Conservation (phyloP, 768 basidiomycete genomes). For the Chiua virens region DNA sequence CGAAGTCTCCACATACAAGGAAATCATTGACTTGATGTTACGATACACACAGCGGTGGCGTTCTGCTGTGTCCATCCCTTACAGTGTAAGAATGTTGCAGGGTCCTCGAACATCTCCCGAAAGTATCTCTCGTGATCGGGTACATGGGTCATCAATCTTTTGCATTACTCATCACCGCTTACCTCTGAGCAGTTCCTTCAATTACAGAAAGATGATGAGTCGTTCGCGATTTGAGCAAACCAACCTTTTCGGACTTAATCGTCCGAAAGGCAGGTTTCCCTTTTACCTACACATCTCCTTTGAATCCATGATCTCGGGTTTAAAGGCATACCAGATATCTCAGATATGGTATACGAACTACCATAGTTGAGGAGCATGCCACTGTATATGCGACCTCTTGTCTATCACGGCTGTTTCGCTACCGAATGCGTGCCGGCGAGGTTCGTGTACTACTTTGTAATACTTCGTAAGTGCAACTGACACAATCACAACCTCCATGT, state of each 20-base stretch:
- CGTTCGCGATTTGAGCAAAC: constrained; percentile 34
- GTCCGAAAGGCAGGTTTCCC: no score
- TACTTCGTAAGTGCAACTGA: no score
- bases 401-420: no score
- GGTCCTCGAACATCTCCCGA: constrained; percentile 67
- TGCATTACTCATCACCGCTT: background rate
- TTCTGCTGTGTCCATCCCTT: constrained; percentile 49
- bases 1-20: constrained; percentile 62
- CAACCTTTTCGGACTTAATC: constrained; percentile 36
- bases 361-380: no score
- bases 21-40: constrained; percentile 46
- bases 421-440: no score
- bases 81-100: constrained; percentile 47
- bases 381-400: no score
- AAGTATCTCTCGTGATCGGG: constrained; percentile 61
- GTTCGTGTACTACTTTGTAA: no score
- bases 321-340: no score
- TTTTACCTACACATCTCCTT: no score
- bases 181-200: constrained; percentile 51
- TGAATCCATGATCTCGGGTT: no score
- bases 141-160: constrained; percentile 19
- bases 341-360: no score
- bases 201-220: constrained; percentile 60
- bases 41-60: constrained; percentile 44
- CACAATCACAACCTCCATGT: no score